Evolutionary conservation across 176 grass and related monocot species (phyloP), one percentile per base, ranked within the genome.

Genomic region (Cenchrus purpureus): DNA sequence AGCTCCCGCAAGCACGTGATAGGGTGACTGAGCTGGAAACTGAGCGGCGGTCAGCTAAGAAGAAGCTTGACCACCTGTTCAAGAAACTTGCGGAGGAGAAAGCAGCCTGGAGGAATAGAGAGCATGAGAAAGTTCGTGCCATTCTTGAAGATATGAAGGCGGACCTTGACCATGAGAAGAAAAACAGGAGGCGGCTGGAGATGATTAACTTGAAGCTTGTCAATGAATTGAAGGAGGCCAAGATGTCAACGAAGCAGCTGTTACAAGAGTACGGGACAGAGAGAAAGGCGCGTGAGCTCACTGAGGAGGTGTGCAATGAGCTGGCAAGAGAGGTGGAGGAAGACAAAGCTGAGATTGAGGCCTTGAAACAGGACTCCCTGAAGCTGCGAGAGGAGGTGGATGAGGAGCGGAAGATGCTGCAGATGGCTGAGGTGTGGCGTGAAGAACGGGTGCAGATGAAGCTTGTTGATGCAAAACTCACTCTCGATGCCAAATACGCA

Each of bases 371-470:
- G 7, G 93, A 98, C 54, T 86, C 79, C 54, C 22, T 88, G 55
- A 98, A 91, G 83, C 65, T 95, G 42, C 78, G 91, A 59, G 91
- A 92, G 88, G 93, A 98, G 80, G 89, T 95, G 12, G 93, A 98
- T 55, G 92, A 93, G 79, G 95, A 98, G 74, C 82, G 93, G 84
- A 95, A 89, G 86, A 98, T 98, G 95, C 78, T 98, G 70, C 95
- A 98, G 85, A 98, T 98, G 95, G 92, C 92, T 62, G 95, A 98
- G 84, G 95, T 98, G 61, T 98, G 95, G 95, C 92, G 95, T 46
- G 95, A 98, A 77, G 95, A 98, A 72, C 86, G 95, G 44, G 95
- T 98, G 71, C 95, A 98, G 83, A 95, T 98, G 93, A 98, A 98
- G 91, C 89, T 98, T 62, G 75, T 98, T 17, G 95, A 98, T 81